Percentiles rank a stretch among this genome's conserved stretches.
Conservation (phyloP, 2,329 filamentous ascomycete species). For the Emergomyces pasteurianus region DNA sequence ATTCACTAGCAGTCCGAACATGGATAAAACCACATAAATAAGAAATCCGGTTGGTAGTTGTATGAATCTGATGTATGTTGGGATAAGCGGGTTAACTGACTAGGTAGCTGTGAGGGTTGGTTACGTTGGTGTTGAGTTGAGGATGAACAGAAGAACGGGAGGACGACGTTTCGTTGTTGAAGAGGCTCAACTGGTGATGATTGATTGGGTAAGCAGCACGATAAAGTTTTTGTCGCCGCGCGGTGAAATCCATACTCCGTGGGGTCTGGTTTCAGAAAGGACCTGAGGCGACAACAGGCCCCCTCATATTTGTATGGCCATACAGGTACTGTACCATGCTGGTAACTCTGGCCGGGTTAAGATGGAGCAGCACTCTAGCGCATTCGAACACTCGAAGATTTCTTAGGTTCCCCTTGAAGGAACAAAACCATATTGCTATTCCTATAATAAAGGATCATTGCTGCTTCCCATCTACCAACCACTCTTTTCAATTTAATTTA, state of each 20-base stretch:
- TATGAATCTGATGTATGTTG: background rate
- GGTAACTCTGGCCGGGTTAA: too few relatives aligned
- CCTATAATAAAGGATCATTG: background rate
- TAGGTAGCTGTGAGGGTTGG: background rate
- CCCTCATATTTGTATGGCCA: too few relatives aligned
- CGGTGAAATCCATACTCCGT: too few relatives aligned
- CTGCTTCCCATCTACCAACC: background rate
- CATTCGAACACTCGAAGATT: too few relatives aligned
- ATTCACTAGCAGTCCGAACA: background rate
- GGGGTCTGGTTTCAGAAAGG: too few relatives aligned
- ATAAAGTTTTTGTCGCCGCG: background rate
- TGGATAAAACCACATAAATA: background rate
- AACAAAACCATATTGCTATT: background rate
- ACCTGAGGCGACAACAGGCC: too few relatives aligned
- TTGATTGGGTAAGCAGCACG: slow-evolving; percentile 4
- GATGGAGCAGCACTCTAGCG: too few relatives aligned
- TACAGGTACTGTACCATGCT: too few relatives aligned
- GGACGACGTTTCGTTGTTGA: too few relatives aligned
- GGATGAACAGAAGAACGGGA: slow-evolving; percentile 4
- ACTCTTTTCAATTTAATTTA: background rate
- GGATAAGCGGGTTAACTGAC: background rate
- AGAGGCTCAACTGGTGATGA: background rate
- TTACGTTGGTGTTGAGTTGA: background rate
- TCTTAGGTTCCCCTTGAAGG: too few relatives aligned
- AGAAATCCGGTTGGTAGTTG: background rate